A percentile compares a stretch with the other conserved stretches of the same genome.
Evolutionary conservation across 495 filamentous ascomycete genomes (phyloP).

Genomic region (Neurospora sp.): DNA sequence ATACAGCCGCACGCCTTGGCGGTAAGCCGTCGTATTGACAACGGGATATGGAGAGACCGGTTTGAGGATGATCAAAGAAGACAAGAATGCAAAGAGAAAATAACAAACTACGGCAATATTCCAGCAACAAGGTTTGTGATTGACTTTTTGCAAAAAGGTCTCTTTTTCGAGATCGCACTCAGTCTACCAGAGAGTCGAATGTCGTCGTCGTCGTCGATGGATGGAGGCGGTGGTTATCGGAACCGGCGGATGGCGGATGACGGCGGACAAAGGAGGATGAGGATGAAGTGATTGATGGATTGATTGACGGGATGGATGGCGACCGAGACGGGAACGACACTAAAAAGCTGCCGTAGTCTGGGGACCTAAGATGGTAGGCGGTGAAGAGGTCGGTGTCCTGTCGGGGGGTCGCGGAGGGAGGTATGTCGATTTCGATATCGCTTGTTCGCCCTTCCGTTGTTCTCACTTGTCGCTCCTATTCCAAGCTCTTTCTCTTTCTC

Average conservation of each 20-base stretch:
- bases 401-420: background rate
- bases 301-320: background rate
- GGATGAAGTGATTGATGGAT: background rate
- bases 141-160: background rate
- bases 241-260: background rate
- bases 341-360: background rate
- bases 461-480: background rate
- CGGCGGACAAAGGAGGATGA: background rate
- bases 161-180: background rate
- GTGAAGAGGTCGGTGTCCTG: background rate
- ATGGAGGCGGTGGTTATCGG: background rate
- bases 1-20: background rate
- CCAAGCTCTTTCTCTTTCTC: background rate
- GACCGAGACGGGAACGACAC: background rate
- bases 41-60: background rate
- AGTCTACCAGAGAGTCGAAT: constrained; percentile 1
- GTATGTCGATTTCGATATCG: background rate
- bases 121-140: constrained; percentile 26
- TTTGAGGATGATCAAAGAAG: background rate
- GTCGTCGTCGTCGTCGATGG: background rate
- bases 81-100: constrained; percentile 6
- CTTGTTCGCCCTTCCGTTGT: background rate
- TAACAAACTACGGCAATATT: constrained; percentile 27
- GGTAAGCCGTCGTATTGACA: background rate
- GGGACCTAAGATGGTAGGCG: background rate